Evolutionary conservation across 2,329 filamentous ascomycete genomes (phyloP).

Genomic region (Pleurostoma richardsiae): DNA sequence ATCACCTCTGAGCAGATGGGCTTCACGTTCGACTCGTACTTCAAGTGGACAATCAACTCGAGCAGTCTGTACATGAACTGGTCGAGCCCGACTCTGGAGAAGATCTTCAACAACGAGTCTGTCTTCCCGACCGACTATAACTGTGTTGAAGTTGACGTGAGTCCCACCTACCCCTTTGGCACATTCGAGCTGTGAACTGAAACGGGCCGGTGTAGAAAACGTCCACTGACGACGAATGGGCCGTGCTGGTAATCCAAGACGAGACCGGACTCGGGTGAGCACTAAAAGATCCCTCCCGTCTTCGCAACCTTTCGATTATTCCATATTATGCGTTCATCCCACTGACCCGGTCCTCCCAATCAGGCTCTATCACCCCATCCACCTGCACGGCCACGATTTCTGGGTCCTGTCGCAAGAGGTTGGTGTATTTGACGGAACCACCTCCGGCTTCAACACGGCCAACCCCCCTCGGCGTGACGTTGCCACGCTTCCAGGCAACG

Average conservation of each 20-base stretch:
- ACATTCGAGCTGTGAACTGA: not conserved
- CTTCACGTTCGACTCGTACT: conserved; percentile 5
- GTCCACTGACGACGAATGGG: conserved; percentile 13
- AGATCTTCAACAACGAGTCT: conserved; percentile 1
- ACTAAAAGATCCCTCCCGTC: not conserved
- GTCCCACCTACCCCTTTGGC: conserved; percentile 1
- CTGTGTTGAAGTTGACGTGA: conserved; percentile 9
- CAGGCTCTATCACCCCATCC: conserved; percentile 34
- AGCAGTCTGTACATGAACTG: conserved; percentile 16
- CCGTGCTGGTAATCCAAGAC: conserved; percentile 20
- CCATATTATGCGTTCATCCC: conserved; percentile 1
- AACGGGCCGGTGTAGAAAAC: not conserved
- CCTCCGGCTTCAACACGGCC: conserved; percentile 11
- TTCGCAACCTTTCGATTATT: not conserved
- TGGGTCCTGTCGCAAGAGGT: conserved; percentile 30
- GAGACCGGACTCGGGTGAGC: conserved; percentile 10
- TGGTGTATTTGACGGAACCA: conserved; percentile 10
- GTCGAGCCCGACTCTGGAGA: conserved; percentile 11
- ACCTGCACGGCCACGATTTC: conserved; percentile 48
- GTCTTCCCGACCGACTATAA: conserved; percentile 11
- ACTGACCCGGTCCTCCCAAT: not conserved
- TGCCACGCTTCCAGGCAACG: conserved; percentile 21
- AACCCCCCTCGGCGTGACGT: conserved; percentile 34
- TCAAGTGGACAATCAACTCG: conserved; percentile 17
- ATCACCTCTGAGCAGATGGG: conserved; percentile 3